phyloP scores from a whole-genome alignment of 495 filamentous ascomycete species.

The Podospora appendiculata region DNA sequence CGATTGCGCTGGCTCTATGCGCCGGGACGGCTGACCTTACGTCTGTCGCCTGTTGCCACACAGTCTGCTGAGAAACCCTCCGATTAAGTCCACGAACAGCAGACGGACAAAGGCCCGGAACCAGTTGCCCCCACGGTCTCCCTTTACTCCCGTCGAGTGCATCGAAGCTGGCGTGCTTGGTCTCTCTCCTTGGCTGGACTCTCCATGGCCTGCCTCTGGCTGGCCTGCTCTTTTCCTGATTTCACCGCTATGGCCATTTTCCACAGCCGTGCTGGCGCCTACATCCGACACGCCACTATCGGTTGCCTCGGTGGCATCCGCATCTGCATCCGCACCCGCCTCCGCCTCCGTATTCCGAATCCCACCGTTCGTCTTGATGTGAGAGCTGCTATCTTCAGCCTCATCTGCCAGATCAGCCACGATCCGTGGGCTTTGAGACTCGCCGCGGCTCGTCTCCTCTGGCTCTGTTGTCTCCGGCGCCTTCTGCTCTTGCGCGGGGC shows the following conservation, averaged over 20 bases:
- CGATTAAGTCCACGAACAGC: constrained; percentile 25
- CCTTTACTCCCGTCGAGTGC: constrained; percentile 3
- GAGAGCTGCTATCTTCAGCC: background rate
- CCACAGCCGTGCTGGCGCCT: constrained; percentile 1
- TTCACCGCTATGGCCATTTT: background rate
- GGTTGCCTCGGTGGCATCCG: background rate
- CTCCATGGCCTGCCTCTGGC: background rate
- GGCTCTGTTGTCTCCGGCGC: background rate
- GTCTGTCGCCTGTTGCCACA: constrained; percentile 14
- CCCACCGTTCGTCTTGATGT: background rate
- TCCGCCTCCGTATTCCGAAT: background rate
- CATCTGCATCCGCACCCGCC: no score
- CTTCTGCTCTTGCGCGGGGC: background rate
- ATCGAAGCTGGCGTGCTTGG: constrained; percentile 4
- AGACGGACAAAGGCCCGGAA: constrained; percentile 18
- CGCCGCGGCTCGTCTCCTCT: background rate
- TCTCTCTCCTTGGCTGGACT: background rate
- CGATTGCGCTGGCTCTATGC: background rate
- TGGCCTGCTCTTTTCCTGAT: constrained; percentile 6
- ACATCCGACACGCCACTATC: background rate
- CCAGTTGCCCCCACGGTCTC: constrained; percentile 13
- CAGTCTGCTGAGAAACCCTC: constrained; percentile 18
- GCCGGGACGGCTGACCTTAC: constrained; percentile 9
- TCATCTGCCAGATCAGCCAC: constrained; percentile 4
- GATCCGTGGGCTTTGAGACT: constrained; percentile 4